Evolutionary conservation across 805 yeast genomes (phyloP).

Genomic region (Lipomyces sp.): DNA sequence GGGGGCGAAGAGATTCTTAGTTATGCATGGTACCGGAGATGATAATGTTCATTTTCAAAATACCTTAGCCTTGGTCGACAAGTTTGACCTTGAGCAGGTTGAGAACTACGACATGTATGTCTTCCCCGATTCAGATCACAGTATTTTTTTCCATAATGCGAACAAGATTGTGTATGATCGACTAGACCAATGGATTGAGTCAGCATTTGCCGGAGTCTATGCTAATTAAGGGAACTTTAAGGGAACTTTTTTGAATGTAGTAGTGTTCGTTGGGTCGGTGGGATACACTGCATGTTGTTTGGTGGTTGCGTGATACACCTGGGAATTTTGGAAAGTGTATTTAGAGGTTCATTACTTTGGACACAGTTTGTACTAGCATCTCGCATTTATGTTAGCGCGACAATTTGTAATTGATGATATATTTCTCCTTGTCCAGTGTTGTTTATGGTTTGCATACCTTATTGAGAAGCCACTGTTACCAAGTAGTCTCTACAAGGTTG

Average conservation of each 20-base stretch:
- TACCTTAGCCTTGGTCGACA: constrained; percentile 75
- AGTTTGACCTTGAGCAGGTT: constrained; percentile 69
- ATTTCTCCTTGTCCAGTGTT: not conserved
- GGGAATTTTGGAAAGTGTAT: not conserved
- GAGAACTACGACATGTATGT: constrained; percentile 89
- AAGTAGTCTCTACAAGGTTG: too few relatives aligned
- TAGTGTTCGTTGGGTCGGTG: too few relatives aligned
- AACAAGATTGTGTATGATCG: constrained; percentile 72
- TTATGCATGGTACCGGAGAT: constrained; percentile 97
- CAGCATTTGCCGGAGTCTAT: constrained; percentile 30
- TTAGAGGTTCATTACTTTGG: not conserved
- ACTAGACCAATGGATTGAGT: constrained; percentile 62
- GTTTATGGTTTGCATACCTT: not conserved
- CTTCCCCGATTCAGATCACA: constrained; percentile 93
- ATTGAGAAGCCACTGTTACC: not conserved
- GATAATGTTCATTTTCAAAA: constrained; percentile 97
- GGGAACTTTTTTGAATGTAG: not conserved
- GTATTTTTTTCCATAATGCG: constrained; percentile 80
- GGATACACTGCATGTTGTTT: not conserved
- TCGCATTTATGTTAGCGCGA: not conserved
- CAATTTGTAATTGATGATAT: not conserved
- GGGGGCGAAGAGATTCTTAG: constrained; percentile 65
- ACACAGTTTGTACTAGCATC: not conserved
- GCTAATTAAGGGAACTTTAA: constrained; percentile 1
- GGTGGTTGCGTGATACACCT: not conserved